phyloP scores from a whole-genome alignment of 2,329 filamentous ascomycete species.

The Thelonectria olida region DNA sequence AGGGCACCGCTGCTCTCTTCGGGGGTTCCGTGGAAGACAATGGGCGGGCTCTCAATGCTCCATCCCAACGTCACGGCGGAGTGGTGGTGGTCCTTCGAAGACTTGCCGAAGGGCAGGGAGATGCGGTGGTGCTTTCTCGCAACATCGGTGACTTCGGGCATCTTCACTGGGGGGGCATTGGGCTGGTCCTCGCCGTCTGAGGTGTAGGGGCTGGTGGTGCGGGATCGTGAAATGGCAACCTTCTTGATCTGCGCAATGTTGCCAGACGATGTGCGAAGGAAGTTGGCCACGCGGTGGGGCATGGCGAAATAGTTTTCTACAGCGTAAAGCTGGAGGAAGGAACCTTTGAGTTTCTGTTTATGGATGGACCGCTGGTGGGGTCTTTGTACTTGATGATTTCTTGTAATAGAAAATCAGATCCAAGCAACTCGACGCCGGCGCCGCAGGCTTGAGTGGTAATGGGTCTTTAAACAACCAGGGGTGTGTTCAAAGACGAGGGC shows the following conservation, averaged over 20 bases:
- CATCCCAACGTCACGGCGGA: conserved; percentile 58
- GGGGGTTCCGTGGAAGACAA: conserved; percentile 82
- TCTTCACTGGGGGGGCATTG: conserved; percentile 45
- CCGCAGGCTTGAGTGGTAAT: conserved; percentile 13
- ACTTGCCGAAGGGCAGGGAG: conserved; percentile 53
- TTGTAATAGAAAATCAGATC: conserved; percentile 10
- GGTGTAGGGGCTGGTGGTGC: conserved; percentile 45
- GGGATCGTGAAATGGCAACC: conserved; percentile 41
- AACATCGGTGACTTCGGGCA: conserved; percentile 50
- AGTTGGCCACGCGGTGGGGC: conserved; percentile 67
- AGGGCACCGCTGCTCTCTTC: conserved; percentile 83
- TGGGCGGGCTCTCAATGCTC: conserved; percentile 85
- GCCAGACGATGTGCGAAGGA: conserved; percentile 66
- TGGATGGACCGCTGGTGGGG: not conserved
- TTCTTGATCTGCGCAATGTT: conserved; percentile 62
- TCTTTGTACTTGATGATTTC: not conserved
- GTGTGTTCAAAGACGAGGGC: not conserved
- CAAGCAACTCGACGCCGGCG: conserved; percentile 19
- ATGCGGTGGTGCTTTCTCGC: conserved; percentile 55
- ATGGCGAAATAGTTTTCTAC: conserved; percentile 46
- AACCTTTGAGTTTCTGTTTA: not conserved
- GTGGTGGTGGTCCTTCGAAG: conserved; percentile 54
- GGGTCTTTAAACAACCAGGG: not conserved
- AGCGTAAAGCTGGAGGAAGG: not conserved
- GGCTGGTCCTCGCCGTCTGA: conserved; percentile 48